Conservation (phyloP, 2,329 filamentous ascomycete species). For the Lithohypha guttulata region DNA sequence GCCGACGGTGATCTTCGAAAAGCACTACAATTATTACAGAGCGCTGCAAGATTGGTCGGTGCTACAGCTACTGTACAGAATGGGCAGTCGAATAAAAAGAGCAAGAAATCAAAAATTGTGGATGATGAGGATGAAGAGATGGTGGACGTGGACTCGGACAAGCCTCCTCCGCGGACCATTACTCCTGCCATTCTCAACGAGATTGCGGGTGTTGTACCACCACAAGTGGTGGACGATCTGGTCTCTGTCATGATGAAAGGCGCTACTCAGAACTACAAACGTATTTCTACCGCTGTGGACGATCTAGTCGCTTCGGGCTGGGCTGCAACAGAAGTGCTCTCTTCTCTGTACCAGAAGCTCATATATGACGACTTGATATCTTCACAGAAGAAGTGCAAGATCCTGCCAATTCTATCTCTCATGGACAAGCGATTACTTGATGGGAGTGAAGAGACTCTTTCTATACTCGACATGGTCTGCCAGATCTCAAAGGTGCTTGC, state of each 20-base stretch:
- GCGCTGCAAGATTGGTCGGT: constrained; percentile 77
- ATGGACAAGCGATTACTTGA: constrained; percentile 90
- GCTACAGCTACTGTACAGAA: constrained; percentile 37
- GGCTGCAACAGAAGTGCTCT: constrained; percentile 81
- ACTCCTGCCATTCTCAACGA: constrained; percentile 78
- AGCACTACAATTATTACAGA: constrained; percentile 92
- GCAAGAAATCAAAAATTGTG: constrained; percentile 32
- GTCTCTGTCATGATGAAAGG: constrained; percentile 51
- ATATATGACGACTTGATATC: constrained; percentile 75
- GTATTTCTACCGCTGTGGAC: constrained; percentile 68
- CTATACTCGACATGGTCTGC: constrained; percentile 73
- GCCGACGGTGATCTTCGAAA: constrained; percentile 92
- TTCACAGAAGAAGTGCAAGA: constrained; percentile 80
- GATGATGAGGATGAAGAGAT: constrained; percentile 50
- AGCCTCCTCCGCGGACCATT: constrained; percentile 40
- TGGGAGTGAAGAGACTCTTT: constrained; percentile 88
- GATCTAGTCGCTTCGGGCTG: constrained; percentile 93
- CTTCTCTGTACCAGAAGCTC: constrained; percentile 73
- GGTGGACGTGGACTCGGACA: constrained; percentile 40
- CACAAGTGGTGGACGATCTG: constrained; percentile 58
- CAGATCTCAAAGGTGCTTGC: constrained; percentile 53
- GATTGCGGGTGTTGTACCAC: constrained; percentile 89
- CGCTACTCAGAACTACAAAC: constrained; percentile 62
- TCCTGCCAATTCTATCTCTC: constrained; percentile 82
- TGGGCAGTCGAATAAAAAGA: constrained; percentile 34